phyloP scores from a whole-genome alignment of 116 monocot species.

The Iris pallida region DNA sequence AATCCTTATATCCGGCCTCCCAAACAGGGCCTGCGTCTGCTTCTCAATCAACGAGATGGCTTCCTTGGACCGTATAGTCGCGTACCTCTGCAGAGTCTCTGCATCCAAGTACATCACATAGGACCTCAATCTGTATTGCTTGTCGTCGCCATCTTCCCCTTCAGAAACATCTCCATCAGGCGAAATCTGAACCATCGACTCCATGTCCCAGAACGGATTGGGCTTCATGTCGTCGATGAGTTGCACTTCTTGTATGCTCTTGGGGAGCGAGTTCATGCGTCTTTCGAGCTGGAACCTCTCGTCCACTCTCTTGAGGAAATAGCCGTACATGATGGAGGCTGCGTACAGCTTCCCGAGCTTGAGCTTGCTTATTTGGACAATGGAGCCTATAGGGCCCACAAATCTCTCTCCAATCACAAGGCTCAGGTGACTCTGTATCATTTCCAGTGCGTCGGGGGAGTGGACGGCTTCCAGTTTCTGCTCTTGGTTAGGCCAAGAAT shows the following conservation, averaged over 20 bases:
- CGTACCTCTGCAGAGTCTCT: conserved; percentile 85
- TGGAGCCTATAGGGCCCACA: conserved; percentile 56
- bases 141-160: conserved; percentile 21
- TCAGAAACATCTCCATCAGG: conserved; percentile 42
- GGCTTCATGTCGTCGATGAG: conserved; percentile 43
- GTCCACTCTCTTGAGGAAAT: conserved; percentile 93
- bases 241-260: conserved; percentile 17
- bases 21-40: conserved; percentile 92
- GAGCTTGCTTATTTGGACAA: conserved; percentile 76
- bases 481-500: conserved; percentile 79
- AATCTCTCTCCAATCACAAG: conserved; percentile 70
- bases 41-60: conserved; percentile 81
- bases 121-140: conserved; percentile 49
- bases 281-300: conserved; percentile 85
- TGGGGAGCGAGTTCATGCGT: conserved; percentile 68
- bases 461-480: conserved; percentile 65
- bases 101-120: conserved; percentile 88
- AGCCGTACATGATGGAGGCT: conserved; percentile 97
- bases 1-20: conserved; percentile 72
- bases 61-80: conserved; percentile 88
- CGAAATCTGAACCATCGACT: conserved; percentile 78
- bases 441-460: conserved; percentile 78
- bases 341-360: conserved; percentile 97
- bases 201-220: conserved; percentile 89
- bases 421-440: conserved; percentile 81